Evolutionary conservation across 176 grass and related monocot species (phyloP).

Genomic region (Oryza punctata): DNA sequence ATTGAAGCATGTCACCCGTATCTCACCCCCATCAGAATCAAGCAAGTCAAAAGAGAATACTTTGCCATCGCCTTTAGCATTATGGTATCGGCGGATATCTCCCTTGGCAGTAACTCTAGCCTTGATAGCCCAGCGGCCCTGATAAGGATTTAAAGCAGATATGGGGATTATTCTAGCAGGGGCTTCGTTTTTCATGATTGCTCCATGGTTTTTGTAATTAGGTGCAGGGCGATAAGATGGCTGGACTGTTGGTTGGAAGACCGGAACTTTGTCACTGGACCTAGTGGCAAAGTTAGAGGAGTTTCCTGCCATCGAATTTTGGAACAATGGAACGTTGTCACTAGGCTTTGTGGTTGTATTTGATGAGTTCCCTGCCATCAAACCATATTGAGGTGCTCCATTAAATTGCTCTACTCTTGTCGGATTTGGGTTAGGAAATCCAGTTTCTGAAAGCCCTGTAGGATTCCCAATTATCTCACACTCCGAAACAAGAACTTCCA

Average conservation of each 20-base stretch:
- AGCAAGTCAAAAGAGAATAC: slow-evolving; percentile 95
- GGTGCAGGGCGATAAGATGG: slow-evolving; percentile 73
- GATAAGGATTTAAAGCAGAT: slow-evolving; percentile 84
- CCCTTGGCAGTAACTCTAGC: slow-evolving; percentile 90
- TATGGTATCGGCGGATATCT: slow-evolving; percentile 87
- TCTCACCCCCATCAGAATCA: slow-evolving; percentile 91
- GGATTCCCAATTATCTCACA: slow-evolving; percentile 68
- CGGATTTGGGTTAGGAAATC: slow-evolving; percentile 19
- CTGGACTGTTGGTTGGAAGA: slow-evolving; percentile 62
- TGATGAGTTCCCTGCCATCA: slow-evolving; percentile 28
- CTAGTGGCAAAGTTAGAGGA: slow-evolving; percentile 41
- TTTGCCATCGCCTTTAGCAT: slow-evolving; percentile 93
- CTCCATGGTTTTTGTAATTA: slow-evolving; percentile 76
- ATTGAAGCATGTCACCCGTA: slow-evolving; percentile 90
- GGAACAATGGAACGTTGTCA: slow-evolving; percentile 50
- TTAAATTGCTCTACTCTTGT: slow-evolving; percentile 40
- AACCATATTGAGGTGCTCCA: slow-evolving; percentile 43
- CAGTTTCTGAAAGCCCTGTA: slow-evolving; percentile 38
- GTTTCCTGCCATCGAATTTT: slow-evolving; percentile 37
- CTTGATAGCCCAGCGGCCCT: slow-evolving; percentile 91
- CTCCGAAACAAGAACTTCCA: slow-evolving; percentile 64
- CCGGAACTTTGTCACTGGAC: slow-evolving; percentile 36
- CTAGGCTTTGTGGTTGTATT: slow-evolving; percentile 35
- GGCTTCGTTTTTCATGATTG: slow-evolving; percentile 89
- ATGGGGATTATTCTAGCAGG: slow-evolving; percentile 90